Conservation (phyloP, 257 asterid species). For the Echium plantagineum region DNA sequence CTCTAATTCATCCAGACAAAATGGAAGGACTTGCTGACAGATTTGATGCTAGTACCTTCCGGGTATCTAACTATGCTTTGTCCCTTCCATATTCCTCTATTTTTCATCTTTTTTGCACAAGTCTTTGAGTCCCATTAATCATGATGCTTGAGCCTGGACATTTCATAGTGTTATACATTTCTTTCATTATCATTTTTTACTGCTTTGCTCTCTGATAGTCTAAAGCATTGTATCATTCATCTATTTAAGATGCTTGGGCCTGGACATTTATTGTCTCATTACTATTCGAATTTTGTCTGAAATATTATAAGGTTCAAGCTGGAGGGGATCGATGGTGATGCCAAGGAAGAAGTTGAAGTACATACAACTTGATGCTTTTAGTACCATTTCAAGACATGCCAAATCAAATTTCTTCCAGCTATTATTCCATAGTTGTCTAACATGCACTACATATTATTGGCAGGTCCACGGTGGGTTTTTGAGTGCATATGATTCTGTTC, state of each 20-base stretch:
- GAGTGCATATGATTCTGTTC: conserved; percentile 88
- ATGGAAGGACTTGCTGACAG: conserved; percentile 92
- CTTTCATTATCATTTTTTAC: too few species aligned
- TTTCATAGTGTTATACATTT: too few species aligned
- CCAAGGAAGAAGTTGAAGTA: conserved; percentile 86
- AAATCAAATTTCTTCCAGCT: neutral
- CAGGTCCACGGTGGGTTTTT: conserved; percentile 96
- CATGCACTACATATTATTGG: conserved; percentile 12
- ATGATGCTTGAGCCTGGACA: too few species aligned
- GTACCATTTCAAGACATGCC: neutral
- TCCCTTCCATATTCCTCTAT: too few species aligned
- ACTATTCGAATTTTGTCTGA: conserved; percentile 3
- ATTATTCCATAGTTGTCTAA: conserved; percentile 2
- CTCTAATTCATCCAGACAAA: conserved; percentile 43
- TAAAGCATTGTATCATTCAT: too few species aligned
- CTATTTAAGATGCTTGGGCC: neutral
- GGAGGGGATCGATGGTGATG: conserved; percentile 96
- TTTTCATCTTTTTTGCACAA: too few species aligned
- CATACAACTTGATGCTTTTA: neutral
- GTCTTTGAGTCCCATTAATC: too few species aligned
- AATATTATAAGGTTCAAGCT: conserved; percentile 61
- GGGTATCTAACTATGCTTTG: conserved; percentile 44
- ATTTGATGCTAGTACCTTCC: conserved; percentile 83
- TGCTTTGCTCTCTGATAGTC: neutral
- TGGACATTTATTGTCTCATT: neutral